phyloP scores from a whole-genome alignment of 1,284 basidiomycete species.

The Ceratobasidium sp. region DNA sequence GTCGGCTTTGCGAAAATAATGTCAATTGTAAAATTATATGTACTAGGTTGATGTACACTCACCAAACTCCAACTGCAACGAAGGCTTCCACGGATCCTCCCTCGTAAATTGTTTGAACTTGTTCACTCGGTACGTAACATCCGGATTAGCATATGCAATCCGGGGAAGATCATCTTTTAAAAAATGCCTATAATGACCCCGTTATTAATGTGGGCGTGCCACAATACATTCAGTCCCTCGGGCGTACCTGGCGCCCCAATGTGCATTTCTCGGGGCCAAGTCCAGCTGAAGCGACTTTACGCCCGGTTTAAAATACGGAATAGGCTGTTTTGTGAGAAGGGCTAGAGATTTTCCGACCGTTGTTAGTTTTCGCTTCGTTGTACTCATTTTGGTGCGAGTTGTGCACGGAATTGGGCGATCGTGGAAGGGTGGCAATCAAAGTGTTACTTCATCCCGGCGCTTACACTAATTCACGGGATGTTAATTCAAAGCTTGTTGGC shows the following conservation, averaged over 20 bases:
- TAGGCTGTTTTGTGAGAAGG: conserved; percentile 60
- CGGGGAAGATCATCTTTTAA: conserved; percentile 73
- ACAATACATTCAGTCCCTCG: neutral
- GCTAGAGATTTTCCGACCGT: conserved; percentile 40
- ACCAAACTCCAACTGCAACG: conserved; percentile 31
- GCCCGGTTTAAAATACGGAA: conserved; percentile 57
- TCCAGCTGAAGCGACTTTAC: conserved; percentile 63
- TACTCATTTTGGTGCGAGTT: conserved; percentile 2
- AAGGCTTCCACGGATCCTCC: conserved; percentile 24
- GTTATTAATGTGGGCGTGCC: neutral
- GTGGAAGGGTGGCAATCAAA: neutral
- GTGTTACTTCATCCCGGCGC: neutral
- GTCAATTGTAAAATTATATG: neutral
- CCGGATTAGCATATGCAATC: conserved; percentile 73
- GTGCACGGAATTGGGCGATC: neutral
- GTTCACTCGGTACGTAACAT: conserved; percentile 41
- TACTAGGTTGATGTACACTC: neutral
- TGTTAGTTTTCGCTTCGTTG: conserved; percentile 10
- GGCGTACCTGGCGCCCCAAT: conserved; percentile 69
- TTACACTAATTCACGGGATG: neutral
- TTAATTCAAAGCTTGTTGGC: conserved; percentile 6
- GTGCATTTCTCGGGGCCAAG: conserved; percentile 67
- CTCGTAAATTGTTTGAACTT: conserved; percentile 20
- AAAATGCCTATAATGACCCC: conserved; percentile 62
- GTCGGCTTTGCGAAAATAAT: neutral